Conservation (phyloP, 495 filamentous ascomycete genomes). For the Neurospora discreta region DNA sequence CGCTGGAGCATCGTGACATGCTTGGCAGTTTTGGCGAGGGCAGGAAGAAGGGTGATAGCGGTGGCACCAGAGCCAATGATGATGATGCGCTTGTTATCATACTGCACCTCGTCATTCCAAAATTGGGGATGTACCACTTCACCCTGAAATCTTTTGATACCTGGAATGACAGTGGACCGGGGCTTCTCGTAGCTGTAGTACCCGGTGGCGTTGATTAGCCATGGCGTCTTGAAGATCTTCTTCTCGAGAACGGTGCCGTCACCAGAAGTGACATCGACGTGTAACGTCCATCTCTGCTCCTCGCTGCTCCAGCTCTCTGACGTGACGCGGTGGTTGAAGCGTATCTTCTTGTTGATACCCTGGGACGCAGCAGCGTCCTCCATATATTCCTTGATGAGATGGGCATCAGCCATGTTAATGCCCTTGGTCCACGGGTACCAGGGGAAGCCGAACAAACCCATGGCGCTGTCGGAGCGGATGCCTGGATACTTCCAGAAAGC, state of each 20-base stretch:
- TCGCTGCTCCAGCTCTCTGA: slow-evolving; percentile 49
- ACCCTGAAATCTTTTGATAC: slow-evolving; percentile 47
- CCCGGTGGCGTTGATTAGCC: slow-evolving; percentile 52
- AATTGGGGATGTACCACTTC: slow-evolving; percentile 50
- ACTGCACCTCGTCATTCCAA: slow-evolving; percentile 44
- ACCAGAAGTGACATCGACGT: slow-evolving; percentile 27
- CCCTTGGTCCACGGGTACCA: slow-evolving; percentile 55
- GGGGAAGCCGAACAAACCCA: slow-evolving; percentile 56
- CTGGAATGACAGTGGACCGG: slow-evolving; percentile 44
- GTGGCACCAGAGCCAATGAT: slow-evolving; percentile 50
- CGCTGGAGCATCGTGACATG: slow-evolving; percentile 49
- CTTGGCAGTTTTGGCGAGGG: slow-evolving; percentile 34
- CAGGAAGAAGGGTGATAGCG: slow-evolving; percentile 44
- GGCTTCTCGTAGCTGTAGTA: slow-evolving; percentile 59
- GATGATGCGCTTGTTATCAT: slow-evolving; percentile 38
- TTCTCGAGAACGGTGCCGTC: slow-evolving; percentile 32
- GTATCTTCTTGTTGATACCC: slow-evolving; percentile 53
- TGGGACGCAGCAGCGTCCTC: slow-evolving; percentile 44
- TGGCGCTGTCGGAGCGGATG: slow-evolving; percentile 55
- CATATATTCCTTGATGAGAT: slow-evolving; percentile 51
- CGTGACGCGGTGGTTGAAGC: slow-evolving; percentile 45
- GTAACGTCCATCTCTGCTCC: slow-evolving; percentile 50
- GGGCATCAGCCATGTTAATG: slow-evolving; percentile 50
- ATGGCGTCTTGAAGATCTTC: slow-evolving; percentile 35
- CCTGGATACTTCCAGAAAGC: slow-evolving; percentile 63